Evolutionary conservation across 805 yeast genomes (phyloP), one percentile per base, ranked within the genome.

Genomic region (Nakazawaea siamensis): DNA sequence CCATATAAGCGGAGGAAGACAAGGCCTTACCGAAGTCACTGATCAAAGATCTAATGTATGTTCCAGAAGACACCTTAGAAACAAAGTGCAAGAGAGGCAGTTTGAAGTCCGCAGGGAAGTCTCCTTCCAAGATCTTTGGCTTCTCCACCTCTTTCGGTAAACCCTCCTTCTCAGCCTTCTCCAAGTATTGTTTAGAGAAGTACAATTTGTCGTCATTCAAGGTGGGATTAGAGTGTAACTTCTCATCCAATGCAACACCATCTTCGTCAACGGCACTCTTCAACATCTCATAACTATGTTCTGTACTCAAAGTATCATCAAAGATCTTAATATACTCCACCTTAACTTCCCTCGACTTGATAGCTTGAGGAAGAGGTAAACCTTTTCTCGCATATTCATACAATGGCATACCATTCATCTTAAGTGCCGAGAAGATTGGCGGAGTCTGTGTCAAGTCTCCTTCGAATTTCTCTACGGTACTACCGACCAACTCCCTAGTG

Each of bases 321-420:
- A 62, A 60, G 1, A 88, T 57, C 9, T 66, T 63, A 27, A 86
- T 49, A 24, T 66, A 69, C 44, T 62, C 57, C 2, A 92, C 69
- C 20, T 63, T 66, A 11, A 86, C 86, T 19, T 74, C 73, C 45
- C 98, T 68, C 2, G 83, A 70, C 48, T 82, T 76, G 34, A 94
- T 85, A n/a, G 80, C 71, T 33, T 73, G 69, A 0, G 98, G 98
- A 15, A 92, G 65, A 0, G 95, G 90, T 18, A 71, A 62, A 0
- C 94, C 94, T 43, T 81, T 73, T 43, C 98, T 68, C 2, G 98
- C 98, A 54, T 92, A 92, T 48, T 90, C 95, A 52, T 94, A 87
- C 31, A 94, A 61, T 3, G 95, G 94, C 58, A 79, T 86, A 13
- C 99, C 99, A 51, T 86, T 79, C 77, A 94, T 81, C 52, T 90